Base-by-base conservation (phyloP, 106 monocot genomes). In the Dioscorea alata region DNA sequence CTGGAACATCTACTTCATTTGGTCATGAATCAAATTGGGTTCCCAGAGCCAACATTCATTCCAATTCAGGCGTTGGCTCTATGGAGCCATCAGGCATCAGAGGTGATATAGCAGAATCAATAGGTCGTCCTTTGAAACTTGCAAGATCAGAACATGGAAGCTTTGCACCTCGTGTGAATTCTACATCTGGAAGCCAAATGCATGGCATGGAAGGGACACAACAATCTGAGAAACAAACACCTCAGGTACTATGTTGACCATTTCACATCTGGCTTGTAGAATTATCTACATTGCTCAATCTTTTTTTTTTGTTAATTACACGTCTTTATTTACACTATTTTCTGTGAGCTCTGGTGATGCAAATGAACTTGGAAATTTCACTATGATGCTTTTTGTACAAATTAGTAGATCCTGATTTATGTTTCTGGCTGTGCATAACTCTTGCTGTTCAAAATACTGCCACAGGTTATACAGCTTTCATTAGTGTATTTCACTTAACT, bases 111-210 rank as follows among this genome's bases (percentile, higher is more conserved):
- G 57, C 57, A 23, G 84, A 78, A 50, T 28, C 59, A n/a, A 35
- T 57, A 23, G 70, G 49, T 60, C 85, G 74, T 77, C 86, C 66
- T 68, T 72, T 86, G 34, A 95, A 91, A 60, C 68, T 76, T 35
- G 73, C 57, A 33, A 91, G 65, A 85, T 63, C 84, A 73, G 91
- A 95, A 48, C 85, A 59, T 59, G 77, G 73, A 48, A 63, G 64
- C 14, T 42, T 59, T 71, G 32, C 76, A 32, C 64, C 63, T 49
- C 71, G 70, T 51, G 23, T 49, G 32, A 25, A 19, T 57, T 53
- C 64, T 42, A 19, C 48, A 57, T 53, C 63, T 65, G 75, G 70
- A 64, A 78, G 54, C 59, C 86, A 78, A 69, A 70, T 49, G 68
- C 24, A 66, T 23, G 64, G 22, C 49, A 49, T 25, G 66, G 72